Base-by-base conservation (phyloP, 306 rosid species). In the Spatholobus suberectus region DNA sequence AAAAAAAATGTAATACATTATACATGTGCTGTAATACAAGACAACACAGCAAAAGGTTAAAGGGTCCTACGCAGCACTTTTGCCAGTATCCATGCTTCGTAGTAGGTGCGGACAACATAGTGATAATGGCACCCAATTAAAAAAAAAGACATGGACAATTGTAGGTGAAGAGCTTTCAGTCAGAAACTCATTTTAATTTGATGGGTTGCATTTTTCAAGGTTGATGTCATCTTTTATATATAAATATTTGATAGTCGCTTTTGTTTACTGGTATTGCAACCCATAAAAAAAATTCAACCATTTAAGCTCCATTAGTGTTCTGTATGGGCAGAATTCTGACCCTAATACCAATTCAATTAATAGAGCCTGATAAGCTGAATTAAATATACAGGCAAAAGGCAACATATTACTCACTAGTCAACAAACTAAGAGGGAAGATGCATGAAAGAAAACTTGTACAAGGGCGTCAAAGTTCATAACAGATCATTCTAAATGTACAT, bases 341-440 rank as follows among this genome's bases (percentile, higher is more conserved):
- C 37, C 18, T 11, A 40, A 21, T 13, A 69, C 75, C 75, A 12
- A 67, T 38, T 69, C 79, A 65, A 38, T 51, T 27, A 23, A 12
- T 17, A 8, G 24, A 38, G 68, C 9, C 13, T 32, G 1, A 18
- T 18, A 29, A 32, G n/a, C 8, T 27, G 51, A 70, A 55, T 75
- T 32, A 21, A 57, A 38, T 55, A 75, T 75, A 38, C 73, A 72
- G 5, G 18, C 35, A 13, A 55, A 44, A 43, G 54, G 32, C 4
- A 66, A 20, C 18, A 69, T 24, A 23, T 20, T 40, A 20, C 11
- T 11, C 52, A 49, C 23, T 9, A 37, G 43, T 38, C 78, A 35
- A 69, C 62, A 76, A 68, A 43, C 77, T 18, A 21, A 47, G 11
- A 68, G 58, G 20, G 23, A n/a, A 74, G n/a, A 73, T 35, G 37